Evolutionary conservation across 495 filamentous ascomycete species (phyloP).

Genomic region (Hypoxylon lenormandii): DNA sequence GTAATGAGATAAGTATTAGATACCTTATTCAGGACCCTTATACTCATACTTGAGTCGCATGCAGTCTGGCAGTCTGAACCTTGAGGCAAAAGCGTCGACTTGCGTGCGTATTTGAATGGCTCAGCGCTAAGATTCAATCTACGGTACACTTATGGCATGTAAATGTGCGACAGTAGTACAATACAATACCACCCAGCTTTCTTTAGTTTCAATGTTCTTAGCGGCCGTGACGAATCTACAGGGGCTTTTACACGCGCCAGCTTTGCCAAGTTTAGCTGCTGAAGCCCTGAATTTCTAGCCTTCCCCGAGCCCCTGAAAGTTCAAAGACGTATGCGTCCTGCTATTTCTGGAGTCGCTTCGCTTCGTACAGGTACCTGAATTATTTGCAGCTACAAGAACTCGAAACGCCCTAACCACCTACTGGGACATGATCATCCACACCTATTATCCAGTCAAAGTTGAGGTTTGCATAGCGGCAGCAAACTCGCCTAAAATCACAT

Average conservation of each 20-base stretch:
- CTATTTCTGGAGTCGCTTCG: constrained; percentile 12
- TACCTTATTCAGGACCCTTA: constrained; percentile 16
- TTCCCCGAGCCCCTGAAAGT: constrained; percentile 11
- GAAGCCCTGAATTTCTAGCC: constrained; percentile 15
- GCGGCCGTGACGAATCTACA: constrained; percentile 23
- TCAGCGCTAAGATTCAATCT: constrained; percentile 45
- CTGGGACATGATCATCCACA: constrained; percentile 39
- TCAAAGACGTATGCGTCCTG: background rate
- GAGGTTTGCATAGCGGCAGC: constrained; percentile 2
- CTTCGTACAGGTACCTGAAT: constrained; percentile 29
- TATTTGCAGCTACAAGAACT: constrained; percentile 35
- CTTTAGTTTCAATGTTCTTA: constrained; percentile 7
- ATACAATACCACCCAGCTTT: constrained; percentile 23
- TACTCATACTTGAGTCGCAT: constrained; percentile 28
- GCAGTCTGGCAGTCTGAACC: constrained; percentile 2
- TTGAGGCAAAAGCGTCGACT: constrained; percentile 26
- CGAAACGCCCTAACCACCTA: constrained; percentile 41
- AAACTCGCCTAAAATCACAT: constrained; percentile 18
- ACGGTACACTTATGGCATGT: constrained; percentile 27
- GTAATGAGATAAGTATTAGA: background rate
- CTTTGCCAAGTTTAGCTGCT: constrained; percentile 5
- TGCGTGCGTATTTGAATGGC: constrained; percentile 36
- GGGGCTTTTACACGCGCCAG: constrained; percentile 5
- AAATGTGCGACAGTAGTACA: constrained; percentile 36
- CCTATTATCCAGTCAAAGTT: constrained; percentile 16